A percentile compares a stretch with the other conserved stretches of the same genome.
phyloP scores from a whole-genome alignment of 1,139 yeast genomes.

The Candida freyschussii region DNA sequence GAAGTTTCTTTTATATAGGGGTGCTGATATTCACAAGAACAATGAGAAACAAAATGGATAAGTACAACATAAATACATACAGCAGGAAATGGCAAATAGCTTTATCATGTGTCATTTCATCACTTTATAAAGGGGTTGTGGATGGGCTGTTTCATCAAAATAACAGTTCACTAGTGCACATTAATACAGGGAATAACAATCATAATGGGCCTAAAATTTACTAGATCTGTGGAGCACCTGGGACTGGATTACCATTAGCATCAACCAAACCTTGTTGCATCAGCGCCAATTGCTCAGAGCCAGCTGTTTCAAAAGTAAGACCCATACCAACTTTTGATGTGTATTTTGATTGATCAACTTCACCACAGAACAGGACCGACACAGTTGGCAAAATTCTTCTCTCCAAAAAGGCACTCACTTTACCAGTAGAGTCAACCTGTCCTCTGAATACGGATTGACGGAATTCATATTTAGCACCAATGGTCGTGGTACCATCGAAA shows the following conservation, averaged over 20 bases:
- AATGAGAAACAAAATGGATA: too few species aligned
- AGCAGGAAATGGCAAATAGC: too few species aligned
- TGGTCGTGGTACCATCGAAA: constrained; percentile 85
- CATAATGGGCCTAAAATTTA: background rate
- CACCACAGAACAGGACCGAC: constrained; percentile 86
- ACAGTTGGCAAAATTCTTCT: constrained; percentile 91
- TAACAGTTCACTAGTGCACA: constrained; percentile 1
- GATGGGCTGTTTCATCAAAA: too few species aligned
- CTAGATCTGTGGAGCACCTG: constrained; percentile 55
- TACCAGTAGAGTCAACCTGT: constrained; percentile 87
- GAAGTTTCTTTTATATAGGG: too few species aligned
- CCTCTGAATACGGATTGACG: constrained; percentile 96
- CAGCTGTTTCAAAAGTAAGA: constrained; percentile 91
- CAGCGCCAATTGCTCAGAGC: constrained; percentile 76
- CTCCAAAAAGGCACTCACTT: constrained; percentile 86
- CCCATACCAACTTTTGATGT: constrained; percentile 89
- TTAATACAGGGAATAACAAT: background rate
- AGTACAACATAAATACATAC: too few species aligned
- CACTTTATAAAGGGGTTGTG: too few species aligned
- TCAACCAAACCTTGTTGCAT: constrained; percentile 77
- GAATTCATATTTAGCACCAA: constrained; percentile 97
- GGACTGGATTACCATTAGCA: constrained; percentile 79
- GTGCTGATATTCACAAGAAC: too few species aligned
- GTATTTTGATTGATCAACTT: constrained; percentile 85
- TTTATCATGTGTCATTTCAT: too few species aligned